Evolutionary conservation across 2,329 filamentous ascomycete genomes (phyloP).

Genomic region (Neopestalotiopsis sp.): DNA sequence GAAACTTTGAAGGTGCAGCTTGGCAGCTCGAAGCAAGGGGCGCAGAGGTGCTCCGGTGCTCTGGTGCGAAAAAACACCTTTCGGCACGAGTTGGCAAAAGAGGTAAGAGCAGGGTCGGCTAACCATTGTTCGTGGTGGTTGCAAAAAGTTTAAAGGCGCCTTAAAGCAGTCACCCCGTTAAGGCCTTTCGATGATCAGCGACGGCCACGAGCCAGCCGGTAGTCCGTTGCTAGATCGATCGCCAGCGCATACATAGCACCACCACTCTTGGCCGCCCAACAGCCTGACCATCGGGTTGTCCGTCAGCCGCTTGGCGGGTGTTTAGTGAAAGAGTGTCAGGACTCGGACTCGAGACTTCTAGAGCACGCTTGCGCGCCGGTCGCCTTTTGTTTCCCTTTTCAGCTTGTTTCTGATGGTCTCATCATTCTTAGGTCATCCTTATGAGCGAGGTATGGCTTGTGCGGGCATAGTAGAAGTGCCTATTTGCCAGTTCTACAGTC

Average conservation of each 20-base stretch:
- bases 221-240: background rate
- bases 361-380: background rate
- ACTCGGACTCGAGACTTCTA: background rate
- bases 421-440: background rate
- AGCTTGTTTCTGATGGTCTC: background rate
- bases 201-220: background rate
- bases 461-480: background rate
- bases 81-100: background rate
- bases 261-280: background rate
- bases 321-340: background rate
- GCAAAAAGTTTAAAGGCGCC: background rate
- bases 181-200: background rate
- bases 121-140: background rate
- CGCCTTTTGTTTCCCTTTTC: slow-evolving; percentile 1
- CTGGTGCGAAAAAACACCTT: no score
- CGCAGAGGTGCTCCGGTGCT: no score
- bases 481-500: background rate
- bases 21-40: no score
- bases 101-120: background rate
- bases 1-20: no score
- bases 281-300: background rate
- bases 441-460: background rate
- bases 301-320: background rate
- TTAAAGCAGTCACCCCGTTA: background rate
- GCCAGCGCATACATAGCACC: background rate